Percentiles rank a stretch among this genome's conserved stretches.
These are phyloP conservation scores for Chlamydomonas incerta DNA, from an alignment of 139 green algal genomes.

Conservation along the genomic window DNA sequence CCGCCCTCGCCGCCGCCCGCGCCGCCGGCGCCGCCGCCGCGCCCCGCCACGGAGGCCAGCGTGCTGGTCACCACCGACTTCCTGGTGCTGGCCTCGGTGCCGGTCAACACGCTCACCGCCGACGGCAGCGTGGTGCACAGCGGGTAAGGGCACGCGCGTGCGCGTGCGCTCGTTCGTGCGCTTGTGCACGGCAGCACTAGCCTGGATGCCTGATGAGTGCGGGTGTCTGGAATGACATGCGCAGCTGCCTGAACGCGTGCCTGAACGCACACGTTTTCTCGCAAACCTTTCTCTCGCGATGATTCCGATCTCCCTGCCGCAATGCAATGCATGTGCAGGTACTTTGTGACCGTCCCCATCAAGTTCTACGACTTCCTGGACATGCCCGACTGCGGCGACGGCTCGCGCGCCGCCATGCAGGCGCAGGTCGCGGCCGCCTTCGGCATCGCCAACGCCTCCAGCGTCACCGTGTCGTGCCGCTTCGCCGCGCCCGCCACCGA, in stretches of 20 bases:
- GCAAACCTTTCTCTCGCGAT: no score
- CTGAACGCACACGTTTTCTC: no score
- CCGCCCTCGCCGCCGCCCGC: background rate
- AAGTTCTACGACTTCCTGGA: slow-evolving; percentile 17
- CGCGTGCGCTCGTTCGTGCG: no score
- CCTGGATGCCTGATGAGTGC: no score
- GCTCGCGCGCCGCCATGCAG: background rate
- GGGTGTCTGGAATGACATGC: no score
- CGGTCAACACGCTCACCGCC: background rate
- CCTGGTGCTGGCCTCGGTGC: slow-evolving; percentile 8
- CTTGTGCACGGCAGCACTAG: no score
- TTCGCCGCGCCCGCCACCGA: background rate
- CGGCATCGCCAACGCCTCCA: background rate
- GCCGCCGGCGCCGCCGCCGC: slow-evolving; percentile 3
- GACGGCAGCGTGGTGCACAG: background rate
- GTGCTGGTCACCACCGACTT: slow-evolving; percentile 18
- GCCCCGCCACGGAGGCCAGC: no score
- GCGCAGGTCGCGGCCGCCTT: background rate
- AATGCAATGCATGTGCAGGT: background rate
- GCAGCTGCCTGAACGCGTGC: no score
- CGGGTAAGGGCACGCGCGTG: background rate
- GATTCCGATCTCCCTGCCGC: no score
- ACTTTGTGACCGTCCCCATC: slow-evolving; percentile 15
- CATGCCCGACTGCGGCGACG: slow-evolving; percentile 20
- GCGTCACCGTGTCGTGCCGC: slow-evolving; percentile 7